Base-by-base conservation (phyloP, 345 rosid genomes). In the Trapa incisa region DNA sequence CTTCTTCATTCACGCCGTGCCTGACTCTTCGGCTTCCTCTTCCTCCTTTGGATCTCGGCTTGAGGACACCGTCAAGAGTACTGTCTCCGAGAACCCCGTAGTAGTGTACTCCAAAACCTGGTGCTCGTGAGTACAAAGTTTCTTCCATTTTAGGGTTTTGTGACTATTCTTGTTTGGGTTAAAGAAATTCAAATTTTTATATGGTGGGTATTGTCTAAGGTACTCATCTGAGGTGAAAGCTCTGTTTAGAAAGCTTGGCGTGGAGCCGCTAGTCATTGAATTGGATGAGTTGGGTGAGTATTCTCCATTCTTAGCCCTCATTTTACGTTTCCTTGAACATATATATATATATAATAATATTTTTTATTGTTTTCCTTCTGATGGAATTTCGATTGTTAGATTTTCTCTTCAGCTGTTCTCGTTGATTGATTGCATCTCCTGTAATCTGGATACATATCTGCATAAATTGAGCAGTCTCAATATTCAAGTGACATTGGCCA, bases 31-130 rank as follows among this genome's bases (percentile, higher is more conserved):
- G 14, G 47, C 73, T 9, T 50, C 75, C 5, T 61, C 75, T 65
- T 79, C 96, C 33, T 88, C 97, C 13, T 94, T 83, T 54, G 97
- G 92, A n/a, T 83, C 96, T 63, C 78, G 89, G 76, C 87, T 88
- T 68, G 96, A 91, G 78, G 96, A 85, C 58, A 80, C 69, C 57
- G 80, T 94, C 35, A 89, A 79, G 80, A 87, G 75, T 80, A 89
- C 91, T 0, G 85, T 91, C 8, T 68, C 64, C 66, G 88, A 89
- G 47, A 91, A 89, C 71, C 80, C 83, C 45, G 97, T 87, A 64
- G 99, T 94, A 67, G 89, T 94, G 69, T 94, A 94, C 84, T 94
- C 99, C 71, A 94, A 91, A 75, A 74, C 78, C 71, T 90, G 98
- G 97, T 93, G 98, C 89, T 84, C 96, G 97, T 93, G 78, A 65